Base-by-base conservation (phyloP, 176 grass and related monocot genomes). In the Cenchrus purpureus region DNA sequence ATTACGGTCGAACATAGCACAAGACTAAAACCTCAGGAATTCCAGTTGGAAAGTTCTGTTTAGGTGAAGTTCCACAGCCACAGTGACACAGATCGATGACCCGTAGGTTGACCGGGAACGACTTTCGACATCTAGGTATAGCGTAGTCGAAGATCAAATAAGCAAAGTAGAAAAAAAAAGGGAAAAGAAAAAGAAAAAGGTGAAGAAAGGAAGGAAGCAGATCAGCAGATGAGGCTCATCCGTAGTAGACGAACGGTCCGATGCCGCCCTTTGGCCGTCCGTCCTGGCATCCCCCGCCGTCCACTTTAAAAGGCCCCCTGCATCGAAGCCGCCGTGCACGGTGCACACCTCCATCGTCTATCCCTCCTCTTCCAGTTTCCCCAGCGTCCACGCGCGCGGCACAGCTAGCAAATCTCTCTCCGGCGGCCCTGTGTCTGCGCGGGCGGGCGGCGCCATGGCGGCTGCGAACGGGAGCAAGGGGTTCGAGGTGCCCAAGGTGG, bases 401-500 rank as follows among this genome's bases (percentile, higher is more conserved):
- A 12, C 15, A n/a, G 25, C 25, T 25, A 25, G 4, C 10, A 14
- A 17, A 45, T 10, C 14, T 45, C 60, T 42, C 49, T 73, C 28
- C 28, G 3, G 17, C 52, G 13, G 4, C 8, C 5, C 17, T 42
- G 4, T 20, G 6, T 12, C 9, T 40, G 37, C 37, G 37, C 37
- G 2, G 10, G 31, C 28, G 28, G 6, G 5, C 37, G 9, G 16
- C 43, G 57, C 10, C 76, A 89, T 82, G 90, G 74, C 83, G 31
- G 73, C 15, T 12, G 84, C 72, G 49, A 84, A 84, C 79, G 79
- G 79, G 10, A 61, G 49, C 10, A 73, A 85, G 76, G 87, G 70
- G 10, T 91, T 89, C 72, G 75, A 85, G 84, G 73, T 95, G 56
- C 95, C 92, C 7, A 60, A 85, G 42, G 81, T 98, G 37, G 88